phyloP scores from a whole-genome alignment of 805 yeast genomes.

The Ogataea parapolymorpha region DNA sequence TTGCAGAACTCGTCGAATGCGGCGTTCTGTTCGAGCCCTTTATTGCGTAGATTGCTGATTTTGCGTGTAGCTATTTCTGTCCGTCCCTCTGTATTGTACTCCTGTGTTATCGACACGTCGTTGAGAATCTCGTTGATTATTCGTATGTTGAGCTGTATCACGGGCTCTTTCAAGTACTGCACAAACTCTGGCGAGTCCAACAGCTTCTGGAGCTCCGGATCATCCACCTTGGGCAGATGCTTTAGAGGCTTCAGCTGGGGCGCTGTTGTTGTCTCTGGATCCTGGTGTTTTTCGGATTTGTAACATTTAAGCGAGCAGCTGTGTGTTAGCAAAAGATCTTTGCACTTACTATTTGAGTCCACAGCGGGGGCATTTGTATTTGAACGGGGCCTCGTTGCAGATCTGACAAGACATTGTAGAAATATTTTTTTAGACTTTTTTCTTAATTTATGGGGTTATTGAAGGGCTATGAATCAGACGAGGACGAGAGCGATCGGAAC shows the following conservation, averaged over 20 bases:
- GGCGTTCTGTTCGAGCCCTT: conserved; percentile 65
- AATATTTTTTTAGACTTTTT: neutral
- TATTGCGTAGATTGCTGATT: conserved; percentile 54
- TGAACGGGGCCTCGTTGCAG: conserved; percentile 30
- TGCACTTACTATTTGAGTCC: conserved; percentile 35
- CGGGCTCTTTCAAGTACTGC: conserved; percentile 45
- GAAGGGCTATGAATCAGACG: conserved; percentile 19
- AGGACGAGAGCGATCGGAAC: conserved; percentile 4
- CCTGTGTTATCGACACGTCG: conserved; percentile 47
- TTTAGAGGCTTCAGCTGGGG: conserved; percentile 1
- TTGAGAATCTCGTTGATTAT: conserved; percentile 45
- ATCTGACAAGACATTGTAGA: conserved; percentile 25
- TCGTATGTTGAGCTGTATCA: conserved; percentile 55
- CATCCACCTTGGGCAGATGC: conserved; percentile 10
- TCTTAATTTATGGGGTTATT: conserved; percentile 10
- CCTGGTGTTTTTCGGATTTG: conserved; percentile 42
- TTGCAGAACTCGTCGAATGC: conserved; percentile 67
- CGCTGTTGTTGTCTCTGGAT: conserved; percentile 14
- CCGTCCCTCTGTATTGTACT: conserved; percentile 50
- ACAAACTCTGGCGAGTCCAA: conserved; percentile 42
- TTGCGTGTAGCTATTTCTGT: conserved; percentile 58
- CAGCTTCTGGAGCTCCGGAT: conserved; percentile 29
- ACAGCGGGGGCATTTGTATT: conserved; percentile 50
- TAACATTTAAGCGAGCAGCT: conserved; percentile 62
- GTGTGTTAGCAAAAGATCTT: conserved; percentile 5